Evolutionary conservation across 2,329 filamentous ascomycete species (phyloP).

Genomic region (Fusarium pseudonygamai): DNA sequence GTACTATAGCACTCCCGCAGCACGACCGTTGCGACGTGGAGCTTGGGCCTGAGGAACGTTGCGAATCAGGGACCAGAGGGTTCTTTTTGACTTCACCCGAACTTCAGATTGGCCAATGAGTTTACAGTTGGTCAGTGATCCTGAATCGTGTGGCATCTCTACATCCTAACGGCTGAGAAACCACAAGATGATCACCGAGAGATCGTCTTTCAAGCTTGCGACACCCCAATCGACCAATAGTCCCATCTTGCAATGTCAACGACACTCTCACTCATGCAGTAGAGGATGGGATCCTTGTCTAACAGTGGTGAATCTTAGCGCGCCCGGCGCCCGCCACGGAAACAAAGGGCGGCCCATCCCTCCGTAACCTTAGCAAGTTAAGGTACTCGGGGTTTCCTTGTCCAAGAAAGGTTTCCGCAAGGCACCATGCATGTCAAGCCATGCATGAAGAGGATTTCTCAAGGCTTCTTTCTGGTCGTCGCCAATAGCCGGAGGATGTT

Average conservation of each 20-base stretch:
- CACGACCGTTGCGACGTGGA: conserved; percentile 34
- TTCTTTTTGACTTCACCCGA: conserved; percentile 32
- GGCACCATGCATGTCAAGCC: conserved; percentile 37
- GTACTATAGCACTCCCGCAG: conserved; percentile 22
- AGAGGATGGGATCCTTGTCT: conserved; percentile 25
- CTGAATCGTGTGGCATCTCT: conserved; percentile 36
- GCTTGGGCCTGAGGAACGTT: conserved; percentile 21
- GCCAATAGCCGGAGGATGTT: conserved; percentile 22
- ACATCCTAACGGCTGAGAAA: conserved; percentile 7
- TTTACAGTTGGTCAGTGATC: conserved; percentile 4
- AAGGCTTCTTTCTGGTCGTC: not conserved
- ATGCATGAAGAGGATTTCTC: conserved; percentile 33
- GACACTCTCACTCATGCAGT: conserved; percentile 14
- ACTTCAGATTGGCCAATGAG: conserved; percentile 28
- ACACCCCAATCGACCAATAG: not conserved
- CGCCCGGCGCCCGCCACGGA: conserved; percentile 26
- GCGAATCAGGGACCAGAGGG: conserved; percentile 31
- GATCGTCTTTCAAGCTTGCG: not conserved
- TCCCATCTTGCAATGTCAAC: conserved; percentile 13
- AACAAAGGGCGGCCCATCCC: conserved; percentile 29
- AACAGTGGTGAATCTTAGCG: conserved; percentile 31
- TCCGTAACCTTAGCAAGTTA: conserved; percentile 15
- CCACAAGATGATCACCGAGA: not conserved
- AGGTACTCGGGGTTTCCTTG: conserved; percentile 26
- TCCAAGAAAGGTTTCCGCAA: conserved; percentile 16